Evolutionary conservation across 805 yeast species (phyloP), one percentile per base, ranked within the genome.

Genomic region (Cyberlindnera americana): DNA sequence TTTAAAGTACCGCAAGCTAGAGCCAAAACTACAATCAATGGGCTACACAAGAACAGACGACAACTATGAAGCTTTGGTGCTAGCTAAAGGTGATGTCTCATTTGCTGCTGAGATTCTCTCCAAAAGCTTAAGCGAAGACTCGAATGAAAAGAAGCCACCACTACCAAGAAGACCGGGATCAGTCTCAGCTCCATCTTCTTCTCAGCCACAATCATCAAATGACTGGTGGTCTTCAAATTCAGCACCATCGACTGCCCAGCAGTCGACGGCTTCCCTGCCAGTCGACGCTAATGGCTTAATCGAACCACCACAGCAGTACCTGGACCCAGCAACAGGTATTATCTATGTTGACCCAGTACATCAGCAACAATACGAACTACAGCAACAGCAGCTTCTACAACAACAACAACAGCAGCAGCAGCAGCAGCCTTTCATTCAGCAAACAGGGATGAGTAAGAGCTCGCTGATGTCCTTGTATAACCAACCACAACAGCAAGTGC

Each of bases 301-400:
- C 54, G 62, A 74, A 59, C 37, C 83, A 67, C 59, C 78, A 69
- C 60, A 83, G 64, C 91, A 82, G 53, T 83, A 78, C 55, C 69
- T 81, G 16, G 90, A 83, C 50, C 88, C 89, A 3, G 65, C 72
- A 7, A 81, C 88, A 0, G 90, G 91, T 11, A 72, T 77, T 34
- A 61, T 81, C 4, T 83, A 83, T 50, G 75, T 83, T 25, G 90
- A 83, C 52, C 72, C 79, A 10, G 77, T 73, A 32, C 88, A 82
- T 51, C 84, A 81, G 35, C 57, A 56, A 28, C 53, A 50, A 29
- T 56, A 53, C 34, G 49, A 48, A 25, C 50, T 45, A 12, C 57
- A 53, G 30, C 57, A 54, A 23, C 52, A 51, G 15, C 53, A 46
- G 24, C 32, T 46, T 11, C 30, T 25, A 26, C 29, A 18, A 3